Conservation (phyloP, 225 moss, liverwort and hornwort species). For the Lunularia cruciata region DNA sequence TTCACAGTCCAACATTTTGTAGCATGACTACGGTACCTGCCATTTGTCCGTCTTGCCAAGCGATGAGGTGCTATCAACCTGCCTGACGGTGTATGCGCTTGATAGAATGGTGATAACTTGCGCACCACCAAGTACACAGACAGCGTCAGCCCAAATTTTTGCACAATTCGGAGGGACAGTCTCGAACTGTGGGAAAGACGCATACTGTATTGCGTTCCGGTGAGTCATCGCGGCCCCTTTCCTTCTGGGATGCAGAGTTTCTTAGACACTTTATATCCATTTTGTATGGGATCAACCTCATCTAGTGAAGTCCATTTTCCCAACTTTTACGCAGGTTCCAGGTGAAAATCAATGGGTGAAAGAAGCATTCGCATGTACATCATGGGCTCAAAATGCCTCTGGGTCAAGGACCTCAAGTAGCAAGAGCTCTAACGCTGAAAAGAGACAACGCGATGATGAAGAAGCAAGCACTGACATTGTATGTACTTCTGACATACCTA, state of each 20-base stretch:
- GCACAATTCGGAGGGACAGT: conserved; percentile 44
- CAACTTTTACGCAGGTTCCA: conserved; percentile 73
- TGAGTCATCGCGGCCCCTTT: conserved; percentile 29
- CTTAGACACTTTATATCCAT: too few species aligned
- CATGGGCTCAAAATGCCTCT: neutral
- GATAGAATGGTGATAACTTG: conserved; percentile 66
- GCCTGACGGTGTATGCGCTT: neutral
- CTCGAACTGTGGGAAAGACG: conserved; percentile 80
- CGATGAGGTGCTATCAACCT: neutral
- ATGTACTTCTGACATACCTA: neutral
- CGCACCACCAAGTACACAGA: conserved; percentile 88
- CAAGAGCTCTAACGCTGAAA: conserved; percentile 26
- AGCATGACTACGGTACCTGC: neutral
- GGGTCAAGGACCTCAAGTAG: neutral
- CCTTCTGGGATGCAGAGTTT: too few species aligned
- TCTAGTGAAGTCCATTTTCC: too few species aligned
- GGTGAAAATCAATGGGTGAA: conserved; percentile 94
- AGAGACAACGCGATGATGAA: conserved; percentile 39
- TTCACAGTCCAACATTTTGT: neutral
- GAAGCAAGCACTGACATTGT: conserved; percentile 6
- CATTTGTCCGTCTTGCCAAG: neutral
- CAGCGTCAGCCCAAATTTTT: conserved; percentile 43
- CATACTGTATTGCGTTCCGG: conserved; percentile 90
- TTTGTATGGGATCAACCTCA: too few species aligned
- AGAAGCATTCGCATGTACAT: conserved; percentile 41